Evolutionary conservation across 306 rosid species (phyloP), one percentile per base, ranked within the genome.

Genomic region (Lathyrus aphaca): DNA sequence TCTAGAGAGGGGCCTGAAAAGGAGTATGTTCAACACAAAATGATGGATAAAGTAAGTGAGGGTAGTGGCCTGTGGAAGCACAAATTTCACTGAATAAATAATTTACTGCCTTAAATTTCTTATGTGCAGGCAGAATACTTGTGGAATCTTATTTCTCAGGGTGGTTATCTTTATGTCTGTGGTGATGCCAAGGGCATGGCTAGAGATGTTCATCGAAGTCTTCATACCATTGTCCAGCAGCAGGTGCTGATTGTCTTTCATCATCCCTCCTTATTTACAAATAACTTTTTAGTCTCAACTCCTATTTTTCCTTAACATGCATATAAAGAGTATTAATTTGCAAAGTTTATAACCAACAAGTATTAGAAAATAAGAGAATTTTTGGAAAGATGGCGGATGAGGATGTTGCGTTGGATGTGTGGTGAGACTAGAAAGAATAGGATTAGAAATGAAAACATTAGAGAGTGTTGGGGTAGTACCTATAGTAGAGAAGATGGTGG

Each of bases 181-280:
- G 97, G 97, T 75, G 97, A 91, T 79, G 97, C 97, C 64, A 91
- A 91, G 86, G 97, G 96, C 43, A 91, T 91, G 97, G 97, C 97
- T 43, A 82, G 84, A 66, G 97, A 91, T 72, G 97, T 91, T 68
- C 97, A 91, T 68, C 93, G 94, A 40, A 80, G 88, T 58, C 84
- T 89, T 81, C 97, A 89, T 78, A 79, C 86, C 54, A 75, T 91
- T 42, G 96, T 87, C 74, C 90, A 87, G 66, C 75, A 87, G 80
- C 87, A 89, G 94, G 97, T 88, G 58, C 39, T 37, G 61, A 14
- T 75, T 59, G 23, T 35, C 54, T 68, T 78, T 73, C 25, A 45
- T 68, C 75, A 8, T 49, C 67, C 72, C 57, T 49, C 38, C 64
- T 38, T 48, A 42, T 46, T 68, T 68, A 11, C 67, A 29, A 37